A percentile compares a stretch with the other conserved stretches of the same genome.
phyloP scores from a whole-genome alignment of 1,139 yeast species.

The Kodamaea sp. region DNA sequence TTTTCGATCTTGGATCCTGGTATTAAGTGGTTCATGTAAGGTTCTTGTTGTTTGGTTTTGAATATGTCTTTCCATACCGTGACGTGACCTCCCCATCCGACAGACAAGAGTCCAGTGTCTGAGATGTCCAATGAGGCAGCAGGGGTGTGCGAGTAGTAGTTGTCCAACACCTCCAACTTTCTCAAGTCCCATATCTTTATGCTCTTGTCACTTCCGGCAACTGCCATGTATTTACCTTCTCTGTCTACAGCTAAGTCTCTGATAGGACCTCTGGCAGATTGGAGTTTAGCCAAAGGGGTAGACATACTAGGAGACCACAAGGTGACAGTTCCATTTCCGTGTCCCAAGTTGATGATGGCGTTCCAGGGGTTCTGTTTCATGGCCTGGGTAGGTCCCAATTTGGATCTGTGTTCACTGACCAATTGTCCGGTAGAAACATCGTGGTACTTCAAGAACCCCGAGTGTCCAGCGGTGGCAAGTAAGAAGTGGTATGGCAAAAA shows the following conservation, averaged over 20 bases:
- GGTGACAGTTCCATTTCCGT: slow-evolving; percentile 88
- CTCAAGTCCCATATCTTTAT: slow-evolving; percentile 94
- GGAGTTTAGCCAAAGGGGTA: slow-evolving; percentile 80
- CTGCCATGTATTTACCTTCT: slow-evolving; percentile 93
- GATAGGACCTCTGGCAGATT: slow-evolving; percentile 83
- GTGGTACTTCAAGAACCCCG: slow-evolving; percentile 87
- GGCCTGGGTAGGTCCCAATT: slow-evolving; percentile 85
- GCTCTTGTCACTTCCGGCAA: slow-evolving; percentile 83
- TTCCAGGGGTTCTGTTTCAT: slow-evolving; percentile 94
- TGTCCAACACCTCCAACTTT: slow-evolving; percentile 72
- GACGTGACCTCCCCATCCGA: slow-evolving; percentile 94
- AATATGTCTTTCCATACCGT: slow-evolving; percentile 83
- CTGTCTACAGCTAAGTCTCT: slow-evolving; percentile 85
- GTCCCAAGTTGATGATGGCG: slow-evolving; percentile 93
- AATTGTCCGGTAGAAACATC: slow-evolving; percentile 92
- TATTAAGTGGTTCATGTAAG: slow-evolving; percentile 88
- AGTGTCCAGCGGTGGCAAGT: slow-evolving; percentile 82
- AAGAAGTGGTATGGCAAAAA: slow-evolving; percentile 92
- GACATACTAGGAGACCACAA: slow-evolving; percentile 93
- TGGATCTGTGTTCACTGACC: slow-evolving; percentile 82
- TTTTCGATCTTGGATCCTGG: slow-evolving; percentile 76
- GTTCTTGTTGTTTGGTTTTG: slow-evolving; percentile 62
- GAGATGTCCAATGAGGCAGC: slow-evolving; percentile 79
- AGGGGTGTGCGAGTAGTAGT: slow-evolving; percentile 81
- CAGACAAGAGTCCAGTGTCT: slow-evolving; percentile 83